Percentiles rank a stretch among this genome's conserved stretches.
Evolutionary conservation across 1,139 yeast genomes (phyloP).

Genomic region (Kodamaea anthophila): DNA sequence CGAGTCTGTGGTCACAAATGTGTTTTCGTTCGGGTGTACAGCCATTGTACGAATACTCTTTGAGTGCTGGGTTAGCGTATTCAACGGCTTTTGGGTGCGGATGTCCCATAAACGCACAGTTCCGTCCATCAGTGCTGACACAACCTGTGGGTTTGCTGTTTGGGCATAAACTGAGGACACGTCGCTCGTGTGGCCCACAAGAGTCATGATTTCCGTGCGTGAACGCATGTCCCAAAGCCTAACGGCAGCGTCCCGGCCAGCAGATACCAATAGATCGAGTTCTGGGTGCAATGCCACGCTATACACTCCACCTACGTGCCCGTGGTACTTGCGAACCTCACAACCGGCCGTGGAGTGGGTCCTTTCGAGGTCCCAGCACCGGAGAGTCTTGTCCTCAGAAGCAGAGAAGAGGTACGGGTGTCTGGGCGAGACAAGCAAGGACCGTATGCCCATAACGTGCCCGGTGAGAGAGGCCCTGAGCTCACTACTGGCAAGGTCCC

Average conservation of each 20-base stretch:
- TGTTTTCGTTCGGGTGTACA: constrained; percentile 64
- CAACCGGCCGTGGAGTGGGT: constrained; percentile 54
- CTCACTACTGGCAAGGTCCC: constrained; percentile 78
- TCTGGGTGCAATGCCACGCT: constrained; percentile 83
- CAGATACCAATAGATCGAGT: constrained; percentile 78
- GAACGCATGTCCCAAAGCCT: constrained; percentile 93
- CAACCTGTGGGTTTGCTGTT: constrained; percentile 75
- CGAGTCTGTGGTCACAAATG: constrained; percentile 71
- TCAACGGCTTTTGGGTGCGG: constrained; percentile 29
- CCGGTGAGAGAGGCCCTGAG: constrained; percentile 78
- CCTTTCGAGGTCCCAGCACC: constrained; percentile 94
- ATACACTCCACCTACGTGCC: constrained; percentile 88
- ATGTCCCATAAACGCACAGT: constrained; percentile 85
- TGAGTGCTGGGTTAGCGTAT: constrained; percentile 74
- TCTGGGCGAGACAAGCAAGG: constrained; percentile 62
- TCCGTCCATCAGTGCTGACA: constrained; percentile 79
- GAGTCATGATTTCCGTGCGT: constrained; percentile 64
- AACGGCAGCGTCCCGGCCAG: constrained; percentile 83
- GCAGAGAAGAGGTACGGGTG: constrained; percentile 89
- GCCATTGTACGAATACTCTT: constrained; percentile 73
- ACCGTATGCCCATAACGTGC: constrained; percentile 84
- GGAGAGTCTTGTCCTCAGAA: constrained; percentile 90
- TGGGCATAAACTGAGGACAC: constrained; percentile 65
- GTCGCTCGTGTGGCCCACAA: constrained; percentile 78
- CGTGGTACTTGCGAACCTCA: constrained; percentile 79